These are phyloP conservation scores for Rossbeevera mucosa DNA, from an alignment of 768 basidiomycete species.

Conservation along the genomic window DNA sequence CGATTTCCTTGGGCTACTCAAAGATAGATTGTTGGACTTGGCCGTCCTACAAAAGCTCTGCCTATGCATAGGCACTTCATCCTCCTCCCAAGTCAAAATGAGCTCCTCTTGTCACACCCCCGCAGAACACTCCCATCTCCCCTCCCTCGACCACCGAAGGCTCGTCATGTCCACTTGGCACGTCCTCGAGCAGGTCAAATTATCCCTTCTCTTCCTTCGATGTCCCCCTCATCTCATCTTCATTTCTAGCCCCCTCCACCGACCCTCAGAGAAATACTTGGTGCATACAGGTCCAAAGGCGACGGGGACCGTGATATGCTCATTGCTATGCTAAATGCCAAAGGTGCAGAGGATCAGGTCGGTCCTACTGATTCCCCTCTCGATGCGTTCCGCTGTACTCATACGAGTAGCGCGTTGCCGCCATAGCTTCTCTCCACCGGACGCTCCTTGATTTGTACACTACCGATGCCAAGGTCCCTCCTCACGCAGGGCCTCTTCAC, in stretches of 20 bases:
- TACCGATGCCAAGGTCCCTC: constrained; percentile 28
- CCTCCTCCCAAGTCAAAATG: constrained; percentile 25
- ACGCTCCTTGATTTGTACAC: constrained; percentile 61
- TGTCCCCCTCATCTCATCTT: constrained; percentile 6
- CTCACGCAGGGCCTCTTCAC: constrained; percentile 17
- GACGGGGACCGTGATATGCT: constrained; percentile 92
- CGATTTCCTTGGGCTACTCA: constrained; percentile 32
- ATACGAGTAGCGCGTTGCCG: constrained; percentile 57
- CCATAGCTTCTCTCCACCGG: constrained; percentile 64
- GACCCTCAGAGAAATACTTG: constrained; percentile 77
- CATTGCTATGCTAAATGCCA: constrained; percentile 86
- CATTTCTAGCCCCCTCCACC: constrained; percentile 65
- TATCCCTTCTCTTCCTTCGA: background rate
- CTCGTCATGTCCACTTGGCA: constrained; percentile 44
- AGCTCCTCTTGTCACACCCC: constrained; percentile 20
- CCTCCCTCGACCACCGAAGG: constrained; percentile 23
- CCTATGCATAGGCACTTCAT: constrained; percentile 17
- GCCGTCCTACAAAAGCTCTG: constrained; percentile 39
- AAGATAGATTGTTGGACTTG: constrained; percentile 46
- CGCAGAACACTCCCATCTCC: constrained; percentile 13
- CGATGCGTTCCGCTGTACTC: constrained; percentile 4
- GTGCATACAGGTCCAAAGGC: constrained; percentile 79
- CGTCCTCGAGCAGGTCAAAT: constrained; percentile 42
- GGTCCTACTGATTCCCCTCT: constrained; percentile 19
- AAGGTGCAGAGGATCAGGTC: constrained; percentile 91